phyloP scores from a whole-genome alignment of 352 stramenopile genomes.

The Globisporangium lucens region DNA sequence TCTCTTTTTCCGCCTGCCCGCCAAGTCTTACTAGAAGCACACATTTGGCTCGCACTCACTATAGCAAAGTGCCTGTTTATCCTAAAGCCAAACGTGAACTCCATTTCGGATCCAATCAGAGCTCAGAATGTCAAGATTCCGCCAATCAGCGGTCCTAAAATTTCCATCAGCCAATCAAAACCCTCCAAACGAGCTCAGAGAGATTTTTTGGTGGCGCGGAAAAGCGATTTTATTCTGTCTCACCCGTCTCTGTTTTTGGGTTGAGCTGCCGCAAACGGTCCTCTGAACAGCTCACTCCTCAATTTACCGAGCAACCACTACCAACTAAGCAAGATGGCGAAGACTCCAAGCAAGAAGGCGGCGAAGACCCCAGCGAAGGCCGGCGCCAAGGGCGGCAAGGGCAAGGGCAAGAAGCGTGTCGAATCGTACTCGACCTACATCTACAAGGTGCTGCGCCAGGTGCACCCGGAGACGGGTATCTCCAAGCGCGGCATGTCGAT shows the following conservation, averaged over 20 bases:
- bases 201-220: conserved; percentile 2
- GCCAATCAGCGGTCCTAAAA: not conserved
- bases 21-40: not conserved
- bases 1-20: not conserved
- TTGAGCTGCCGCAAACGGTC: not conserved
- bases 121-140: not conserved
- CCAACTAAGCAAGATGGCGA: conserved; percentile 78
- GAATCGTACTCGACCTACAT: conserved; percentile 91
- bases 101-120: not conserved
- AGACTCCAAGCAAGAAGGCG: conserved; percentile 95
- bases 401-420: conserved; percentile 86
- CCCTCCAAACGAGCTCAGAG: conserved; percentile 12
- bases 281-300: conserved; percentile 21
- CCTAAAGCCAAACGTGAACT: not conserved
- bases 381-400: conserved; percentile 61
- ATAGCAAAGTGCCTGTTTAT: not conserved
- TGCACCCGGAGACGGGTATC: conserved; percentile 97
- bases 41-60: not conserved
- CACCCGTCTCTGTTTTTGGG: not conserved
- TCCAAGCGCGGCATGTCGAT: conserved; percentile 98
- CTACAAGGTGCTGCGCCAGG: conserved; percentile 93
- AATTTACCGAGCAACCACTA: conserved; percentile 28
- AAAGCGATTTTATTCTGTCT: not conserved
- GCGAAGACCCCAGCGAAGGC: conserved; percentile 80
- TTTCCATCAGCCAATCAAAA: conserved; percentile 23